Evolutionary conservation across 768 basidiomycete species (phyloP).

Genomic region (Obba rivulosa): DNA sequence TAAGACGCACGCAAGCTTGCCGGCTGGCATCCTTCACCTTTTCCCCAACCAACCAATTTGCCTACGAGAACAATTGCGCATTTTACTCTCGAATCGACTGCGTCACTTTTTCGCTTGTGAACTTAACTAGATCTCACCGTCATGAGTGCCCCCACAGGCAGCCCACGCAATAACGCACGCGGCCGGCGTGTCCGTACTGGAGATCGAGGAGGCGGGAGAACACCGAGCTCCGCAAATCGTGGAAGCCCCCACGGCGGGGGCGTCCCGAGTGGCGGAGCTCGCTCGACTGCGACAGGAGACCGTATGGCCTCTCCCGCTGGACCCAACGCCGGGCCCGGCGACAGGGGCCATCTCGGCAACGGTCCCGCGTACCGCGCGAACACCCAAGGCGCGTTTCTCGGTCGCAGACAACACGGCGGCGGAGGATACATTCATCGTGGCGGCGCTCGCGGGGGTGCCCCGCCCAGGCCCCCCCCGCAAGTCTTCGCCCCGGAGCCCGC

Average conservation of each 20-base stretch:
- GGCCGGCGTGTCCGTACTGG: constrained; percentile 2
- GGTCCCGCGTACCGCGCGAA: neutral
- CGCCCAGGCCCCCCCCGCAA: constrained; percentile 7
- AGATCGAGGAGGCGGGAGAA: constrained; percentile 1
- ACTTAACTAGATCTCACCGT: too few relatives aligned
- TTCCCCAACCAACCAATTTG: too few relatives aligned
- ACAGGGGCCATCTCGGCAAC: neutral
- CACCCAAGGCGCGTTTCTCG: neutral
- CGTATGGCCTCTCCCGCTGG: constrained; percentile 1
- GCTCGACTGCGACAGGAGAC: neutral
- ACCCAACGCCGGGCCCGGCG: constrained; percentile 3
- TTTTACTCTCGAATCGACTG: too few relatives aligned
- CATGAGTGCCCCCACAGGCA: too few relatives aligned
- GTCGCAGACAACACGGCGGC: constrained; percentile 1
- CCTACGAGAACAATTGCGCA: too few relatives aligned
- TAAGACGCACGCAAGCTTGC: too few relatives aligned
- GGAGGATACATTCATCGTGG: constrained; percentile 1
- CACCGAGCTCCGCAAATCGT: constrained; percentile 1
- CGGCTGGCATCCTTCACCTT: too few relatives aligned
- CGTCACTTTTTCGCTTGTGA: too few relatives aligned
- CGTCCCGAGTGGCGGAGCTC: neutral
- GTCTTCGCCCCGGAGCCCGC: constrained; percentile 11
- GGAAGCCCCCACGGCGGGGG: constrained; percentile 3
- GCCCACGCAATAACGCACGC: too few relatives aligned
- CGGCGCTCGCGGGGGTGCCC: constrained; percentile 4